Conservation (phyloP, 31 red algal species). For the Porphyra umbilicalis region DNA sequence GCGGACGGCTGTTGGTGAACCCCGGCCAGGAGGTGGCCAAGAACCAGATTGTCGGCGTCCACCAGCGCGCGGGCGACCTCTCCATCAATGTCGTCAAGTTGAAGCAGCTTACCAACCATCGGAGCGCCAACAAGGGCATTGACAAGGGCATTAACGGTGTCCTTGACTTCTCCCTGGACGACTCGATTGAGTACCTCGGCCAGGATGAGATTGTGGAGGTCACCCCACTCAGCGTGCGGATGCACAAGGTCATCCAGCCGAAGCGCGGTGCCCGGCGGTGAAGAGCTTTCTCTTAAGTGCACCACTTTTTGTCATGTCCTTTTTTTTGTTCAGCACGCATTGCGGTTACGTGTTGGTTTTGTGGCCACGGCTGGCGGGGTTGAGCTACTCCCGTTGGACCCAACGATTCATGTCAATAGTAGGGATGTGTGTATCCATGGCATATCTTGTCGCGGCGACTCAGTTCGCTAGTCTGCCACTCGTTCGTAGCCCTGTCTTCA, state of each 20-base stretch:
- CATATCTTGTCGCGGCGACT: too few species aligned
- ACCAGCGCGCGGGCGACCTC: slow-evolving; percentile 72
- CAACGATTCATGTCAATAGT: too few species aligned
- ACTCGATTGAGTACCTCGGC: slow-evolving; percentile 88
- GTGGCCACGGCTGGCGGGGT: too few species aligned
- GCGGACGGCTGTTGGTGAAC: slow-evolving; percentile 56
- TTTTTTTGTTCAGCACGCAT: too few species aligned
- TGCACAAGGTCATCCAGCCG: slow-evolving; percentile 31
- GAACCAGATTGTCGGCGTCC: slow-evolving; percentile 89
- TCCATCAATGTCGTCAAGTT: slow-evolving; percentile 72
- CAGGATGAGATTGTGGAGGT: slow-evolving; percentile 85
- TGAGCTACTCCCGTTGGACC: too few species aligned
- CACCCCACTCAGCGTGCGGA: slow-evolving; percentile 67
- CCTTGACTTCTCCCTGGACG: slow-evolving; percentile 77
- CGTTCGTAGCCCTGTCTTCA: too few species aligned
- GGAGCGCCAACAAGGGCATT: slow-evolving; percentile 69
- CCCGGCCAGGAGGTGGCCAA: slow-evolving; percentile 90
- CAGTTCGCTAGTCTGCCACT: too few species aligned
- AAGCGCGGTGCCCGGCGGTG: background rate
- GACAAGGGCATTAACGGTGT: slow-evolving; percentile 70
- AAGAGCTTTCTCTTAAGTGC: background rate
- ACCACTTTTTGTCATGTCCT: background rate
- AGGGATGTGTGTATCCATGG: too few species aligned
- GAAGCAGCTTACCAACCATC: slow-evolving; percentile 87
- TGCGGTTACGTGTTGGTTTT: too few species aligned